These are phyloP conservation scores for Cladosporium sphaerospermum DNA, from an alignment of 2,329 filamentous ascomycete genomes.

Conservation along the genomic window DNA sequence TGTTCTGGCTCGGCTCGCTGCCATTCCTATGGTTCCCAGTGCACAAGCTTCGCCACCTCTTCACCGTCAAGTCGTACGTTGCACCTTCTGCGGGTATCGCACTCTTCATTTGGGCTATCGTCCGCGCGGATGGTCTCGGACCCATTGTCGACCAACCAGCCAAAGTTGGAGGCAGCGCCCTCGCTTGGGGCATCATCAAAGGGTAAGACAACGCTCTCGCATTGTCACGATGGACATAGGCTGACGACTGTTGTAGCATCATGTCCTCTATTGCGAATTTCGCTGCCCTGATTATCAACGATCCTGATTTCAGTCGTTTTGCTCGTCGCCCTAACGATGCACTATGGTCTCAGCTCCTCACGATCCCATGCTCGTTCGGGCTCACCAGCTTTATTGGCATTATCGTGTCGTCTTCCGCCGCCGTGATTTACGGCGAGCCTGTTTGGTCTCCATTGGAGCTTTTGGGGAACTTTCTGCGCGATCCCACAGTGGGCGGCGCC, in stretches of 20 bases:
- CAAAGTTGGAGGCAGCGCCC: constrained; percentile 56
- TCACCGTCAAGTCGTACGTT: constrained; percentile 82
- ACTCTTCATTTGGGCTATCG: constrained; percentile 82
- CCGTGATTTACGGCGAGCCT: constrained; percentile 37
- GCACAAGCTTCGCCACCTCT: constrained; percentile 83
- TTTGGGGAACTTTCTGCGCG: constrained; percentile 37
- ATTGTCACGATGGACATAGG: background rate
- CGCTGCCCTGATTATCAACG: constrained; percentile 48
- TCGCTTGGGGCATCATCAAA: constrained; percentile 77
- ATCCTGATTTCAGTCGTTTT: constrained; percentile 56
- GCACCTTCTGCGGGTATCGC: constrained; percentile 77
- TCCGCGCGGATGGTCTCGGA: constrained; percentile 74
- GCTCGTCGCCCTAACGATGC: constrained; percentile 69
- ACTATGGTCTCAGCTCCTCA: constrained; percentile 68
- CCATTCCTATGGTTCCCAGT: constrained; percentile 87
- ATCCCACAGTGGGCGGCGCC: constrained; percentile 36
- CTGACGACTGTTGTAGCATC: constrained; percentile 38
- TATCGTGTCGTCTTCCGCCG: constrained; percentile 45
- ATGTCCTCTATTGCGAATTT: constrained; percentile 91
- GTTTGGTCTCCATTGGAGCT: constrained; percentile 32
- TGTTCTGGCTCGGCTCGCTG: constrained; percentile 76
- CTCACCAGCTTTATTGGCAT: constrained; percentile 66
- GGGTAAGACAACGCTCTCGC: constrained; percentile 37
- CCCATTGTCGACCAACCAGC: constrained; percentile 69
- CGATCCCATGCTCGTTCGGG: constrained; percentile 43